Conservation (phyloP, 1,284 basidiomycete genomes). For the Tilletia walkeri region DNA sequence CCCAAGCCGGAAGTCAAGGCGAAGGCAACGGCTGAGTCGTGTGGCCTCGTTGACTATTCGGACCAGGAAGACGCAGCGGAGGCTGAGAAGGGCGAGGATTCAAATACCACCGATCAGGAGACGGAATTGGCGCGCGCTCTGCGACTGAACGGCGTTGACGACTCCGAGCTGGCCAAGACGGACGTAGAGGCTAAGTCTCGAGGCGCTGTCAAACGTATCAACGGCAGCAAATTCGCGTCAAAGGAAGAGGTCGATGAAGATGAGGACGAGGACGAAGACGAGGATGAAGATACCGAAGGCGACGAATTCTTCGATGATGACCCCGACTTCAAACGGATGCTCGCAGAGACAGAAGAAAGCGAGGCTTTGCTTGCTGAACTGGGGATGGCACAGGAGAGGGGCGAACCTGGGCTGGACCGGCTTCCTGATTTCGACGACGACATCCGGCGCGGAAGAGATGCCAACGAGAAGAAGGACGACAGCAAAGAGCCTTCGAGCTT, state of each 20-base stretch:
- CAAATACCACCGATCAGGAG: neutral
- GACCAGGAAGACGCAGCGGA: neutral
- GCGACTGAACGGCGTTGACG: constrained; percentile 15
- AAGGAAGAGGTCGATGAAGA: constrained; percentile 8
- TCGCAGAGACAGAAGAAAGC: constrained; percentile 32
- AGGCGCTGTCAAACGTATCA: neutral
- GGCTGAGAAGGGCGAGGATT: no score
- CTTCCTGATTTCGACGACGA: neutral
- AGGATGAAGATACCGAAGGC: neutral
- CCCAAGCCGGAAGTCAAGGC: neutral
- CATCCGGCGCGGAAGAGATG: neutral
- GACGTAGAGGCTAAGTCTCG: no score
- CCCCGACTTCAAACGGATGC: neutral
- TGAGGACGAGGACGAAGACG: constrained; percentile 14
- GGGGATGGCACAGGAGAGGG: constrained; percentile 21
- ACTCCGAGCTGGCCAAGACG: neutral
- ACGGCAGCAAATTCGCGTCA: neutral
- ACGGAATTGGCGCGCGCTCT: constrained; percentile 2
- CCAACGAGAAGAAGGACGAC: constrained; percentile 18
- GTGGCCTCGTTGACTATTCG: constrained; percentile 1
- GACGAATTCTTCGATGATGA: constrained; percentile 9
- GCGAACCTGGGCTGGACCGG: constrained; percentile 15
- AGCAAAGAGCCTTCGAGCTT: constrained; percentile 50
- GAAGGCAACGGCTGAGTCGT: neutral
- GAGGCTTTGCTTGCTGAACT: constrained; percentile 33